Conservation (phyloP, 2,329 filamentous ascomycete genomes). For the Gaeumannomyces sp. region DNA sequence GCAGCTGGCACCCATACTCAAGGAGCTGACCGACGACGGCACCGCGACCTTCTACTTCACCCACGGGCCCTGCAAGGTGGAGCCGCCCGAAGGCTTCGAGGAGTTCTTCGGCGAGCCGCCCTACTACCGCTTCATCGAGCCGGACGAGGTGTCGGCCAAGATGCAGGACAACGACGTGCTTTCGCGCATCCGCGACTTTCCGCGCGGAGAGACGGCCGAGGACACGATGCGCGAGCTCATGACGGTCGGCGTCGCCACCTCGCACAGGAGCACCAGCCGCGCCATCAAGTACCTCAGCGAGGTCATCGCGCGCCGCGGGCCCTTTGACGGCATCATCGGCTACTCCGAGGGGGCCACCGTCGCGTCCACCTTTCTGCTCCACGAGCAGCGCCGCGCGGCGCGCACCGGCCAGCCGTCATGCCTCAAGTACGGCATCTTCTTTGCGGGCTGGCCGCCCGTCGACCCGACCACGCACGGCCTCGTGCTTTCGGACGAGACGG, state of each 20-base stretch:
- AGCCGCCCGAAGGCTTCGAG: slow-evolving; percentile 47
- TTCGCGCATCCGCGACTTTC: slow-evolving; percentile 47
- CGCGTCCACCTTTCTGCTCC: slow-evolving; percentile 45
- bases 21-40: slow-evolving; percentile 38
- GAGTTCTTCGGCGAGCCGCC: slow-evolving; percentile 51
- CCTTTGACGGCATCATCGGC: slow-evolving; percentile 50
- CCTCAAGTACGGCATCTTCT: slow-evolving; percentile 44
- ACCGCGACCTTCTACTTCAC: slow-evolving; percentile 45
- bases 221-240: slow-evolving; percentile 48
- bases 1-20: slow-evolving; percentile 45
- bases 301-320: slow-evolving; percentile 38
- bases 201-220: slow-evolving; percentile 44
- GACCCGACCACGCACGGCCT: slow-evolving; percentile 35
- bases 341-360: slow-evolving; percentile 56
- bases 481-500: slow-evolving; percentile 42
- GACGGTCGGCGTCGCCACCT: slow-evolving; percentile 24
- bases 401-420: slow-evolving; percentile 29
- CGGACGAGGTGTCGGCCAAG: slow-evolving; percentile 37
- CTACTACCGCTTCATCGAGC: slow-evolving; percentile 50
- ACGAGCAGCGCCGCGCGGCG: slow-evolving; percentile 37
- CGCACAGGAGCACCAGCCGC: slow-evolving; percentile 30
- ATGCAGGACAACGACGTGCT: slow-evolving; percentile 39
- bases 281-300: slow-evolving; percentile 36
- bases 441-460: slow-evolving; percentile 48
- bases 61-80: slow-evolving; percentile 42